Evolutionary conservation across 2,329 filamentous ascomycete genomes (phyloP), one percentile per base, ranked within the genome.

Genomic region (Aspergillus fischeri): DNA sequence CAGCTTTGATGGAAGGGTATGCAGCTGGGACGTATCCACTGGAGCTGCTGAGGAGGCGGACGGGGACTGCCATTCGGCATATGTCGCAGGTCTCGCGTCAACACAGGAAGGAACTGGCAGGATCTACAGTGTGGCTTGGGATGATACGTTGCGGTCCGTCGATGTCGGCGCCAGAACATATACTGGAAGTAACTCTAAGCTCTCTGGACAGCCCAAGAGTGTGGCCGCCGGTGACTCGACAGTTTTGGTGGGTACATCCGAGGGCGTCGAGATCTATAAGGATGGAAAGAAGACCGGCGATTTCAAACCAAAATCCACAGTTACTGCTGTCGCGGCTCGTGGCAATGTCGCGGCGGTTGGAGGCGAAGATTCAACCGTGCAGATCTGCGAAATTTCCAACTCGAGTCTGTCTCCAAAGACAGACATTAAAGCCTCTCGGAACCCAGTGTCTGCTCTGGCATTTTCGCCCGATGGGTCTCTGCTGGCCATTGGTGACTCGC

Each of bases 41-140:
- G 93, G 92, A 1, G 72, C 80, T 47, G 91, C 88, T 24, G 81
- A 86, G 29, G 82, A 83, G 11, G 83, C 95, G 10, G 90, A 94
- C 60, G 93, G 94, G 28, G 86, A 91, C 63, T 80, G 84, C 3
- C 94, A 97, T 74, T 89, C 89, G 7, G 95, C 93, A 73, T 92
- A 95, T 73, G 86, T 97, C 52, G 85, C 87, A 3, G 89, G 90
- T 52, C 87, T 99, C 62, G 79, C 87, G 2, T 78, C 85, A 0
- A 78, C 79, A 7, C 70, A 79, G 2, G 70, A 77, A 53, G 83
- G 73, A 7, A 65, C 69, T 49, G 75, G 86, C 35, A 83, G 86
- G 63, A 84, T 91, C n/a, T 92, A 90, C 77, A 93, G 88, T 67
- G 89, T 93, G 53, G 92, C 88, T 61, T 99, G 93, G 94, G 94